Conservation (phyloP, 2,329 filamentous ascomycete genomes). For the Aureobasidium lini region DNA sequence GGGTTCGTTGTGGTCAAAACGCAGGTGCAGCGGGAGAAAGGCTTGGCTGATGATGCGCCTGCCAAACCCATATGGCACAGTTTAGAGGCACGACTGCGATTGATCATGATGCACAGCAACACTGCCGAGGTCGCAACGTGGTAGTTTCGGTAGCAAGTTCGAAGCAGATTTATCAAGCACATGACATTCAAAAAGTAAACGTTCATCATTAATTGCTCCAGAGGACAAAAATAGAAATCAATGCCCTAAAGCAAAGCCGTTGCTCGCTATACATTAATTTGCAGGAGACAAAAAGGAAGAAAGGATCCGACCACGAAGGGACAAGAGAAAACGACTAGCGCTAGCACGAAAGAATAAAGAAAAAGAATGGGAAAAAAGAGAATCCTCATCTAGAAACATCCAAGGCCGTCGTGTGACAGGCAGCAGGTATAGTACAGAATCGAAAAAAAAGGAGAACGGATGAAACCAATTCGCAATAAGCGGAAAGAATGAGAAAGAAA, state of each 20-base stretch:
- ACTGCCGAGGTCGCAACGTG: too few relatives aligned
- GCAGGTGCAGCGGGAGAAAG: not conserved
- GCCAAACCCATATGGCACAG: too few relatives aligned
- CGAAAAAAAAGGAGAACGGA: not conserved
- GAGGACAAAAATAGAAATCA: not conserved
- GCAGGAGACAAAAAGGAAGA: not conserved
- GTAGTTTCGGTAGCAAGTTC: too few relatives aligned
- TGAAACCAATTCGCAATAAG: not conserved
- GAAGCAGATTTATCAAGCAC: too few relatives aligned
- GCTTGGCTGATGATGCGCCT: not conserved
- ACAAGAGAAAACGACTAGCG: not conserved
- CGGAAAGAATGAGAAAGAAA: not conserved
- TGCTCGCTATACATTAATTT: constrained; percentile 10
- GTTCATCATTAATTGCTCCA: not conserved
- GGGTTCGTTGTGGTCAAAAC: not conserved
- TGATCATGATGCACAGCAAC: too few relatives aligned
- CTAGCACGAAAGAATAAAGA: not conserved
- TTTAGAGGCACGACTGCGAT: too few relatives aligned
- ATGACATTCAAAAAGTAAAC: not conserved
- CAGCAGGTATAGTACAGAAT: constrained; percentile 7
- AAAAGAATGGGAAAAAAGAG: not conserved
- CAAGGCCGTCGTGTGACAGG: not conserved
- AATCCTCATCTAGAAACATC: not conserved
- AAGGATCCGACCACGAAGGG: not conserved
- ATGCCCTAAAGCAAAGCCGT: not conserved